Conservation (phyloP, 345 rosid species). For the Acer yangbiense region DNA sequence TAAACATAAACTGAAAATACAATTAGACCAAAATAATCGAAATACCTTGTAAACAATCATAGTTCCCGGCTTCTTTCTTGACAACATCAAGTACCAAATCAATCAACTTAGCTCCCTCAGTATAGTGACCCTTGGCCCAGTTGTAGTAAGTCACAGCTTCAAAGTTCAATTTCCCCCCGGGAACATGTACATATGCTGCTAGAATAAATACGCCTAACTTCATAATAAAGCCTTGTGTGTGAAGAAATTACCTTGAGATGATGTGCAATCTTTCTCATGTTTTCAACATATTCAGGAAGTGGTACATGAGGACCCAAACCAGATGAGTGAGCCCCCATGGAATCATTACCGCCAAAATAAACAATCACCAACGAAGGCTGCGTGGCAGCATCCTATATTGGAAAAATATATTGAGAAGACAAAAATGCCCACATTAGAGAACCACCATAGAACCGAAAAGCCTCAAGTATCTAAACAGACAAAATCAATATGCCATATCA, state of each 20-base stretch:
- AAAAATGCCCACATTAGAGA: neutral
- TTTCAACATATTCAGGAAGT: conserved; percentile 68
- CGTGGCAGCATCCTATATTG: conserved; percentile 55
- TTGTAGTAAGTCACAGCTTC: neutral
- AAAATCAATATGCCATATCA: neutral
- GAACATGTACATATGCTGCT: too few relatives aligned
- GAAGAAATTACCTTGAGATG: conserved; percentile 73
- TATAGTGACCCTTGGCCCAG: too few relatives aligned
- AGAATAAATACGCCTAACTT: neutral
- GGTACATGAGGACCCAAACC: conserved; percentile 97
- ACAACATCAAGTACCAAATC: too few relatives aligned
- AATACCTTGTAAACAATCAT: too few relatives aligned
- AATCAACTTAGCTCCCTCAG: too few relatives aligned
- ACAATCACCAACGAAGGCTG: conserved; percentile 89
- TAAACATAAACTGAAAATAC: too few relatives aligned
- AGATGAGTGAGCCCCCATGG: conserved; percentile 93
- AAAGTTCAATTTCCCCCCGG: too few relatives aligned
- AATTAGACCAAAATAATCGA: too few relatives aligned
- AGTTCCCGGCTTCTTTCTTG: too few relatives aligned
- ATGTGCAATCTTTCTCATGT: conserved; percentile 75
- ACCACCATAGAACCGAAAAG: neutral
- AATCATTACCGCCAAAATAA: conserved; percentile 97
- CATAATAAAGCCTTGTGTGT: neutral
- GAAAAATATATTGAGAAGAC: neutral
- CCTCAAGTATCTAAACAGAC: neutral